Base-by-base conservation (phyloP, 768 basidiomycete species). In the Russula griseocarnosa region DNA sequence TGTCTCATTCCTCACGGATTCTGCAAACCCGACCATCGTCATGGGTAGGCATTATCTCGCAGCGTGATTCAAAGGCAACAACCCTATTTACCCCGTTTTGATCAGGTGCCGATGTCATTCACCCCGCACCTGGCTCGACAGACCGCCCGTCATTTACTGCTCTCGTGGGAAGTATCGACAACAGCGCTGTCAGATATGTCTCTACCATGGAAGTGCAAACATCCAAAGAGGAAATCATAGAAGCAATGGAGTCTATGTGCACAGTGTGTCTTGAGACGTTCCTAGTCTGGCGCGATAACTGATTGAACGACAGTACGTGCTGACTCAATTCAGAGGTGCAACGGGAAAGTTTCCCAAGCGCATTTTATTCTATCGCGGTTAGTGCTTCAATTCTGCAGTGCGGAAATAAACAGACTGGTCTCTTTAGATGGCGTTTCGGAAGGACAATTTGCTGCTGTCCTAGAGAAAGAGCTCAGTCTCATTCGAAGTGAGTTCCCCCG, bases 141-240 rank as follows among this genome's bases (percentile, higher is more conserved):
- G 88, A 85, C 20, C 82, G 86, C 4, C 92, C 92, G 1, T 93
- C 91, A 0, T 92, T 89, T 72, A 88, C 91, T 0, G 80, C 90
- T 7, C 76, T 94, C 7, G 91, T 93, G 20, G 90, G 82, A 34
- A 93, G 86, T 66, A 84, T 94, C 32, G 92, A 94, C 71, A 83
- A 83, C 0, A 83, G 86, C 61, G 83, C 81, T 0, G 87, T 88
- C 5, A 92, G 92, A 72, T 94, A 92, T 66, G 62, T 79, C 32
- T 78, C 79, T 40, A 85, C 81, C 42, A 84, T 81, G 54, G 79
- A 81, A 20, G 87, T 87, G 3, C 90, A 92, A 72, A 79, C 69
- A 0, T 85, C 87, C 14, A 79, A 87, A 0, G 81, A 82, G 67
- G 92, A 93, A 69, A 89, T 92, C 70, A 92, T 93, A 34, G 83